Conservation (phyloP, 2,329 filamentous ascomycete species). For the Lachnellula hyalina region DNA sequence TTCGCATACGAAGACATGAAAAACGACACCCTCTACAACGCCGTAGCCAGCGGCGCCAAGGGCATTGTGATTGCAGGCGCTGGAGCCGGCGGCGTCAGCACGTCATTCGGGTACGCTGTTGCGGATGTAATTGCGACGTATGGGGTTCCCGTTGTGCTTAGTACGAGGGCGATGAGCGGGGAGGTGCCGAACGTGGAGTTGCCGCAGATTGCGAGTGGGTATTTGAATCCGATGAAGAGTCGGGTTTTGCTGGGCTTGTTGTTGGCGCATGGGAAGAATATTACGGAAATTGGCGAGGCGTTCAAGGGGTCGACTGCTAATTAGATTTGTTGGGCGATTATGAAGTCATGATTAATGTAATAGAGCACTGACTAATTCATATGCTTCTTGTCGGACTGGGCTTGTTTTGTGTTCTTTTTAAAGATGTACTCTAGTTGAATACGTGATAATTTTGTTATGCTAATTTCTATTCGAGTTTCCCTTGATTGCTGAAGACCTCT, state of each 20-base stretch:
- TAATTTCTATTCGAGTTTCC: no score
- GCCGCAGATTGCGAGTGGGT: slow-evolving; percentile 40
- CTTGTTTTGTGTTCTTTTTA: no score
- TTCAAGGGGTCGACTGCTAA: slow-evolving; percentile 7
- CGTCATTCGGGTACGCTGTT: slow-evolving; percentile 36
- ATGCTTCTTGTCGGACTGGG: no score
- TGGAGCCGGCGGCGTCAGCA: slow-evolving; percentile 47
- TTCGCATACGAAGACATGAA: slow-evolving; percentile 51
- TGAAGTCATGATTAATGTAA: no score
- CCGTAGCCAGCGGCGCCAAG: slow-evolving; percentile 44
- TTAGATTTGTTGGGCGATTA: not conserved
- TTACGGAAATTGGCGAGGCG: slow-evolving; percentile 17
- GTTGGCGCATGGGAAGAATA: slow-evolving; percentile 19
- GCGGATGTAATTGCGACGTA: slow-evolving; percentile 40
- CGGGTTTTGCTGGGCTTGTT: slow-evolving; percentile 42
- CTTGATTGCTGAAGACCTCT: no score
- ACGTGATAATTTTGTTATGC: no score
- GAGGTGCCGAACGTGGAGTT: slow-evolving; percentile 15
- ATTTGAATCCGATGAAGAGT: slow-evolving; percentile 51
- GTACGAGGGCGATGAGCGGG: slow-evolving; percentile 46
- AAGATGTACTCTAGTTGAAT: no score
- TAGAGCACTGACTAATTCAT: no score
- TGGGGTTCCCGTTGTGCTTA: slow-evolving; percentile 45
- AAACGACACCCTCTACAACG: slow-evolving; percentile 41
- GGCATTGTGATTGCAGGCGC: slow-evolving; percentile 52